Evolutionary conservation across 75 land plant species (phyloP).

Genomic region (Larix kaempferi): DNA sequence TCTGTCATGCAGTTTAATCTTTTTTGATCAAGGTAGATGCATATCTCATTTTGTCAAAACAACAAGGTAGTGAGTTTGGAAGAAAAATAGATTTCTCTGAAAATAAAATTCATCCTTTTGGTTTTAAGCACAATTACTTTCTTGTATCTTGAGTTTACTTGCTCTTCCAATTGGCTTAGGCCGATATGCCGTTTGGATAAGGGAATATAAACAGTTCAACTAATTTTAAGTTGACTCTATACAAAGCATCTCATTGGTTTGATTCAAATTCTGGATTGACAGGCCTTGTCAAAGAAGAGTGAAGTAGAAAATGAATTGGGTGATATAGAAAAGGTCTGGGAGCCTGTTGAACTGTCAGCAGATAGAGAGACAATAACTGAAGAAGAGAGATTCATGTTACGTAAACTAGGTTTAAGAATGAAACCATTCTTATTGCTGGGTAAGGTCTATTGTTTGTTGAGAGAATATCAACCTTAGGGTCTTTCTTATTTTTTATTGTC

Average conservation of each 20-base stretch:
- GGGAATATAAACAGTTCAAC: not conserved
- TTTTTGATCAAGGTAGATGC: not conserved
- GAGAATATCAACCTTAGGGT: not conserved
- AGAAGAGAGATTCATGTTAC: constrained; percentile 91
- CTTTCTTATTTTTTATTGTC: constrained; percentile 5
- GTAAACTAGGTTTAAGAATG: constrained; percentile 93
- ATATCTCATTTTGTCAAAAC: not conserved
- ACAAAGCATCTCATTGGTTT: constrained; percentile 2
- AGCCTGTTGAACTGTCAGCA: constrained; percentile 28
- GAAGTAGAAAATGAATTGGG: constrained; percentile 57
- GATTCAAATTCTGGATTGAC: not conserved
- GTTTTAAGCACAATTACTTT: not conserved
- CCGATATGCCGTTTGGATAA: not conserved
- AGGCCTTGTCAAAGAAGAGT: constrained; percentile 63
- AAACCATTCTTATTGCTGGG: constrained; percentile 82
- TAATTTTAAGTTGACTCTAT: not conserved
- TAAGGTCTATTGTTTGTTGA: constrained; percentile 24
- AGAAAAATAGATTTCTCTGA: not conserved
- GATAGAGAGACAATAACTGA: constrained; percentile 80
- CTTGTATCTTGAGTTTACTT: constrained; percentile 2
- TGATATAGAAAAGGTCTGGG: constrained; percentile 37
- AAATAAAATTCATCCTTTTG: not conserved
- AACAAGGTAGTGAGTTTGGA: constrained; percentile 8
- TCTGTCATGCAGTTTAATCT: not conserved
- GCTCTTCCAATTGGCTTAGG: not conserved